Evolutionary conservation across 345 rosid species (phyloP).

Genomic region (Angophora floribunda): DNA sequence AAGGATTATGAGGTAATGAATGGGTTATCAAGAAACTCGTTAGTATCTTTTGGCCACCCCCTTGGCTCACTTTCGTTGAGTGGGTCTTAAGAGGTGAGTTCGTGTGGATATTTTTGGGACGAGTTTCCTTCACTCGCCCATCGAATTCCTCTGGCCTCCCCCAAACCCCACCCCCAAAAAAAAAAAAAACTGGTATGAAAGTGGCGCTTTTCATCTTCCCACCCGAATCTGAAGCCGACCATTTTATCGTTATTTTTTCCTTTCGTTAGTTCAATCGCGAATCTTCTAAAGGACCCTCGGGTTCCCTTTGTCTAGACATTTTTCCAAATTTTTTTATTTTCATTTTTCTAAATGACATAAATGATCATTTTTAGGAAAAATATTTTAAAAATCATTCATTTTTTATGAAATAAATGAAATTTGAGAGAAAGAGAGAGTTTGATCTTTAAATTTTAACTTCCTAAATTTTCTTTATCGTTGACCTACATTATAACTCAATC

Average conservation of each 20-base stretch:
- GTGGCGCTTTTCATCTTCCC: not conserved
- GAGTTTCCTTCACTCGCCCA: not conserved
- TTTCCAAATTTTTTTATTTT: too few relatives aligned
- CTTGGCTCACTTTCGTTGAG: not conserved
- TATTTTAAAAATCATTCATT: not conserved
- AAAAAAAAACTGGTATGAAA: not conserved
- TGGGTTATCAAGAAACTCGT: not conserved
- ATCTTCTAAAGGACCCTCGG: not conserved
- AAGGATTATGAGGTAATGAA: not conserved
- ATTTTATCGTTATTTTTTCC: not conserved
- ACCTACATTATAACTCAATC: not conserved
- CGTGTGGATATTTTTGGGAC: not conserved
- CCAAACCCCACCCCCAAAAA: not conserved
- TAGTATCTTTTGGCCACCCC: not conserved
- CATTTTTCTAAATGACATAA: not conserved
- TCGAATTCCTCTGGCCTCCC: not conserved
- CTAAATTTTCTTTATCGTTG: not conserved
- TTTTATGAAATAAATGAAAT: not conserved
- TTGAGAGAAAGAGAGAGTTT: not conserved
- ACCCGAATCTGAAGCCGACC: not conserved
- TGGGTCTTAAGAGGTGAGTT: not conserved
- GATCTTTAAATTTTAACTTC: not conserved
- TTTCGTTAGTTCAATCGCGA: not conserved
- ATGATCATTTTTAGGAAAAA: not conserved
- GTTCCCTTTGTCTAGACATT: not conserved